Evolutionary conservation across 331 rosid genomes (phyloP).

Genomic region (Rhamnella rubrinervis): DNA sequence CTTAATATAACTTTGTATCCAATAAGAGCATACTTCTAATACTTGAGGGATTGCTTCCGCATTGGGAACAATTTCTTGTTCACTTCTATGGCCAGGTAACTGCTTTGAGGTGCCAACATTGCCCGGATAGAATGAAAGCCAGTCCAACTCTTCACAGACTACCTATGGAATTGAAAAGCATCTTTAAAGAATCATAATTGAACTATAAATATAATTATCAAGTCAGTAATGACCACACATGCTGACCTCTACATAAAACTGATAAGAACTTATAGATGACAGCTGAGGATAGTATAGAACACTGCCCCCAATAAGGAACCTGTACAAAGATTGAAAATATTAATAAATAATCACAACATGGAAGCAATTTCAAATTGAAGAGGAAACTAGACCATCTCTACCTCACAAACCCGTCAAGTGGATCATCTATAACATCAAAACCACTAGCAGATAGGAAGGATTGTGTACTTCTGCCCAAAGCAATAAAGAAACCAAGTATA

Average conservation of each 20-base stretch:
- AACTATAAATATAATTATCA: slow-evolving; percentile 20
- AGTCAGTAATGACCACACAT: slow-evolving; percentile 19
- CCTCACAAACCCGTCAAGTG: slow-evolving; percentile 85
- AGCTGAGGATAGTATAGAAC: slow-evolving; percentile 93
- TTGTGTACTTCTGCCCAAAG: slow-evolving; percentile 85
- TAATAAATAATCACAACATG: slow-evolving; percentile 30
- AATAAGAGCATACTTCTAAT: slow-evolving; percentile 80
- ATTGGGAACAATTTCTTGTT: slow-evolving; percentile 78
- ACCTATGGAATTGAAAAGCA: slow-evolving; percentile 51
- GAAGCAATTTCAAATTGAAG: slow-evolving; percentile 18
- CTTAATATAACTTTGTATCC: slow-evolving; percentile 93
- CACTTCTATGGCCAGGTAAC: slow-evolving; percentile 56
- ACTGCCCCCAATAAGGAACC: slow-evolving; percentile 95
- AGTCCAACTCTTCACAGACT: slow-evolving; percentile 98
- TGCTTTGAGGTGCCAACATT: slow-evolving; percentile 49
- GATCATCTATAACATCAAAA: slow-evolving; percentile 61
- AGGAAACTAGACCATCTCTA: slow-evolving; percentile 28
- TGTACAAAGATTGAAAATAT: slow-evolving; percentile 36
- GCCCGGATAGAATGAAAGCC: slow-evolving; percentile 95
- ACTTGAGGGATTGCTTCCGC: slow-evolving; percentile 71
- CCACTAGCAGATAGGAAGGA: slow-evolving; percentile 81
- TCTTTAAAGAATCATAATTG: slow-evolving; percentile 29
- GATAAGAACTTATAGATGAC: slow-evolving; percentile 95
- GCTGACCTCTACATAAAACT: slow-evolving; percentile 93
- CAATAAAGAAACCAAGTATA: slow-evolving; percentile 94